Base-by-base conservation (phyloP, 768 basidiomycete species). In the Tricholoma terreum region DNA sequence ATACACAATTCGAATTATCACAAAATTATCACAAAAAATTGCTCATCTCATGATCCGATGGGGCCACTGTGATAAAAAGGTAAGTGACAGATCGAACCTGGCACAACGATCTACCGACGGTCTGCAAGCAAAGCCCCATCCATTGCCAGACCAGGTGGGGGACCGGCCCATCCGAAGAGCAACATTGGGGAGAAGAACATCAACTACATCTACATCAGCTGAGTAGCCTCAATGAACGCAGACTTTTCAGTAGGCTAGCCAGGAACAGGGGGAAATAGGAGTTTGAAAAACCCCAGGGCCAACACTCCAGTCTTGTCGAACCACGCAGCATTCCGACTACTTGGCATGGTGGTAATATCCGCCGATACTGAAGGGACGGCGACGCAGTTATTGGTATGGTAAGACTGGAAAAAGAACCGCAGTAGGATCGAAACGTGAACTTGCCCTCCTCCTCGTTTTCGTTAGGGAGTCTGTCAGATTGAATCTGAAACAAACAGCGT, bases 231-330 rank as follows among this genome's bases (percentile, higher is more conserved):
- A 65, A 54, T 24, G 65, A 63, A 64, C 77, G 83, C 62, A 85
- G 65, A 8, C 84, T 83, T 15, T 69, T 65, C 49, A 84, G 56
- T 50, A 86, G 61, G 36, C 73, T 73, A n/a, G n/a, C n/a, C n/a
- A n/a, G n/a, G n/a, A n/a, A n/a, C n/a, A n/a, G n/a, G n/a, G n/a
- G n/a, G n/a, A n/a, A n/a, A n/a, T n/a, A n/a, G 33, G 54, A 78
- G 70, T 60, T 84, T 80, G 8, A 59, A 57, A 27, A 67, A 67
- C 12, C 83, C 83, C 4, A 85, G 74, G 6, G 81, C 80, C 36
- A 84, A 71, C 10, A 84, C 80, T 40, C 84, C 83, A 5, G 82
- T 84, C 55, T 68, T 74, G 61, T 78, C 82, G 63, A 85, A 85
- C 58, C 83, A 79, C 2, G 80, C 80, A 40, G 79, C 82, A 21